A percentile compares a stretch with the other conserved stretches of the same genome.
Evolutionary conservation across 257 asterid genomes (phyloP).

Genomic region (Osmanthus fragrans): DNA sequence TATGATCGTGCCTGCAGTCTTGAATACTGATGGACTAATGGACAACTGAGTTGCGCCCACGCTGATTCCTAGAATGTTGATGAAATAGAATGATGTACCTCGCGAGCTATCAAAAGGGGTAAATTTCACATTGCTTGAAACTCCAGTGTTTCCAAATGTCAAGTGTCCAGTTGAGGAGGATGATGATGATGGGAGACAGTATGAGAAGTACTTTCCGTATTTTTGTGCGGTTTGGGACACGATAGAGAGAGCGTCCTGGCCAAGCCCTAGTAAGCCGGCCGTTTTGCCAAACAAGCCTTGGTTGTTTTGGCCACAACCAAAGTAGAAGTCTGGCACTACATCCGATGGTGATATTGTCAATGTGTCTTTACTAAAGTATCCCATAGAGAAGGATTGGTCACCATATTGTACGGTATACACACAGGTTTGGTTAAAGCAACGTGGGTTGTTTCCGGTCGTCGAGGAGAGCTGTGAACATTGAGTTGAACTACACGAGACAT

Average conservation of each 20-base stretch:
- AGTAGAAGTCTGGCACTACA: conserved; percentile 44
- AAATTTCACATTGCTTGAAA: conserved; percentile 30
- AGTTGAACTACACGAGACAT: conserved; percentile 45
- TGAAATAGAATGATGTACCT: conserved; percentile 45
- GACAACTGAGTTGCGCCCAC: conserved; percentile 51
- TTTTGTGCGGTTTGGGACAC: conserved; percentile 62
- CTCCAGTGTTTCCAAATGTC: conserved; percentile 49
- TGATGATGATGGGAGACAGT: conserved; percentile 62
- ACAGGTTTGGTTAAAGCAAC: conserved; percentile 48
- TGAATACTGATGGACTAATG: conserved; percentile 46
- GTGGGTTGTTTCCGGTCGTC: conserved; percentile 44
- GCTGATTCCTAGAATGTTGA: conserved; percentile 38
- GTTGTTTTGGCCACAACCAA: conserved; percentile 82
- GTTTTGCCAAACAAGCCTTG: conserved; percentile 57
- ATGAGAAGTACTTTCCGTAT: conserved; percentile 65
- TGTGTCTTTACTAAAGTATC: conserved; percentile 52
- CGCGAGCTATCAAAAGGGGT: conserved; percentile 46
- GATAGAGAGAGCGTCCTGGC: conserved; percentile 50
- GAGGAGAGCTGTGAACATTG: conserved; percentile 47
- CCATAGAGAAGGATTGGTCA: conserved; percentile 55
- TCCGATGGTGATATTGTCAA: conserved; percentile 49
- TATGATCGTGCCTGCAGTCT: conserved; percentile 49
- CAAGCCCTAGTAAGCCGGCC: conserved; percentile 75
- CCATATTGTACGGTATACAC: conserved; percentile 58
- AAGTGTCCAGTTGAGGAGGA: conserved; percentile 65